Conservation (phyloP, 495 filamentous ascomycete species). For the Oleoguttula mirabilis region DNA sequence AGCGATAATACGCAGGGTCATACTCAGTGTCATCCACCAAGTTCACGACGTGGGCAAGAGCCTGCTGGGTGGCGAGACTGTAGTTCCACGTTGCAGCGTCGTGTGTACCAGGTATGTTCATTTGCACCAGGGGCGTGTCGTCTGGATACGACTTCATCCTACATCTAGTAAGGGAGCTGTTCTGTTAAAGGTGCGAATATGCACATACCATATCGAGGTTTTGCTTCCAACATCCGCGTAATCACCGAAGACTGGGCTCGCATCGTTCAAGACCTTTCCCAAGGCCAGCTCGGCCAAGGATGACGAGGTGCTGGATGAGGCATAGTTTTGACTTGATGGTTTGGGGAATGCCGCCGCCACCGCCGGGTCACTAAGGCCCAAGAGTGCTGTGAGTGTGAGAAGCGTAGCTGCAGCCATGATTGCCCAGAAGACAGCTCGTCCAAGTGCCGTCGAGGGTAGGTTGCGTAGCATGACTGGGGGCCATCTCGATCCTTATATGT, state of each 20-base stretch:
- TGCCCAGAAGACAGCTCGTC: slow-evolving; percentile 2
- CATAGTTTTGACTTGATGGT: neutral
- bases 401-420: slow-evolving; percentile 2
- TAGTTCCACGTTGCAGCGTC: slow-evolving; percentile 48
- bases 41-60: slow-evolving; percentile 29
- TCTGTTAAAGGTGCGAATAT: too few relatives aligned
- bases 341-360: neutral
- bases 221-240: slow-evolving; percentile 22
- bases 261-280: slow-evolving; percentile 34
- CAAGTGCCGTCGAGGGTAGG: neutral
- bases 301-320: slow-evolving; percentile 4
- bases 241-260: slow-evolving; percentile 33
- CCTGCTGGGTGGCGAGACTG: slow-evolving; percentile 32
- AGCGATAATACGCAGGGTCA: slow-evolving; percentile 30
- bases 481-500: too few relatives aligned
- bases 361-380: neutral
- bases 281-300: slow-evolving; percentile 30
- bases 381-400: neutral
- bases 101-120: slow-evolving; percentile 44
- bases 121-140: slow-evolving; percentile 33
- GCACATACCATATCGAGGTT: slow-evolving; percentile 32
- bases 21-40: slow-evolving; percentile 3
- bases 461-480: too few relatives aligned
- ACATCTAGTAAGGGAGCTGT: too few relatives aligned
- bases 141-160: slow-evolving; percentile 36